A percentile compares a stretch with the other conserved stretches of the same genome.
phyloP scores from a whole-genome alignment of 176 grass and related monocot species.

The Musa acuminata region DNA sequence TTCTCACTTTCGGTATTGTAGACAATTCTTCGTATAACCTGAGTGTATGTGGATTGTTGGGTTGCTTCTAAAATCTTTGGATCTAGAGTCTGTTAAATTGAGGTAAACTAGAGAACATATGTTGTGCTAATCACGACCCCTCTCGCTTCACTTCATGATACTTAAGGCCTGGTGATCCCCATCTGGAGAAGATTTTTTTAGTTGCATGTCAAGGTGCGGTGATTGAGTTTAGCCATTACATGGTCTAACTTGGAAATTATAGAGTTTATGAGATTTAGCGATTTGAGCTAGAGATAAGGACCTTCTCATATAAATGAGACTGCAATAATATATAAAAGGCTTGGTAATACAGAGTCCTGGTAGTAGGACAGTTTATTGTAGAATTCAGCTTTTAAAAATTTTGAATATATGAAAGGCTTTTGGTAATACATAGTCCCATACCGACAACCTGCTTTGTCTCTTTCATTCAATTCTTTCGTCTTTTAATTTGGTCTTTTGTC shows the following conservation, averaged over 20 bases:
- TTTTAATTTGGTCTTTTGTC: not conserved
- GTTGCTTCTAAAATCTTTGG: not conserved
- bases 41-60: not conserved
- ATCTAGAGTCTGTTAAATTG: not conserved
- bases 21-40: too few relatives aligned
- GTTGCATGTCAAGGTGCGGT: not conserved
- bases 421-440: not conserved
- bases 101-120: not conserved
- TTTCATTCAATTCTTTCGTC: not conserved
- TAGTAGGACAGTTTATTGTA: not conserved
- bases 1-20: too few relatives aligned
- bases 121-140: not conserved
- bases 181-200: not conserved
- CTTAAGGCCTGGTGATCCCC: not conserved
- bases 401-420: too few relatives aligned
- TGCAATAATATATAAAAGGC: not conserved
- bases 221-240: not conserved
- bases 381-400: not conserved
- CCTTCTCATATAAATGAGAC: not conserved
- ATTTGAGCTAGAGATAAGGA: not conserved
- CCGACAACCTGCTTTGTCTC: not conserved
- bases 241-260: too few relatives aligned
- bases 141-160: not conserved
- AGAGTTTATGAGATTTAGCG: too few relatives aligned
- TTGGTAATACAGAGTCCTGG: not conserved